Conservation (phyloP, 805 yeast species). For the Saccharomyces jurei region DNA sequence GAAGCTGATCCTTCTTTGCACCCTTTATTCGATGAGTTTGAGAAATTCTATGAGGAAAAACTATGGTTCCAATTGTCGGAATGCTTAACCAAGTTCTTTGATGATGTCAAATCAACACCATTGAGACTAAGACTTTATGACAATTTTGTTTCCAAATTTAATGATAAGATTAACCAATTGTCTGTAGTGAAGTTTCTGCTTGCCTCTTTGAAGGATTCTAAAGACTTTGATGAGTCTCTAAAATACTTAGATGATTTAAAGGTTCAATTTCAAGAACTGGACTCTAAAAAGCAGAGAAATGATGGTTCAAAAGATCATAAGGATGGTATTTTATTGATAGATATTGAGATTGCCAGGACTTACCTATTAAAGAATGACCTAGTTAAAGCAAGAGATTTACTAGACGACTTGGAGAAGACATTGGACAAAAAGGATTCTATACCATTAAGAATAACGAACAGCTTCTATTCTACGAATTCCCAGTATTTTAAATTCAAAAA, state of each 20-base stretch:
- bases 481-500: conserved; percentile 64
- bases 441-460: conserved; percentile 65
- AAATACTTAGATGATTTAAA: conserved; percentile 39
- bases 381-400: conserved; percentile 55
- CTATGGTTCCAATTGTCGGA: conserved; percentile 92
- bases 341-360: conserved; percentile 69
- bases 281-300: conserved; percentile 29
- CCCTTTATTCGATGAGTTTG: conserved; percentile 45
- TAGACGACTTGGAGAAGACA: conserved; percentile 51
- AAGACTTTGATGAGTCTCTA: conserved; percentile 41
- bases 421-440: conserved; percentile 51
- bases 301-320: conserved; percentile 33
- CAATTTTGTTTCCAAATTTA: conserved; percentile 59
- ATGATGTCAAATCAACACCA: conserved; percentile 41
- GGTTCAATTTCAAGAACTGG: conserved; percentile 38
- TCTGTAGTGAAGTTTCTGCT: conserved; percentile 71
- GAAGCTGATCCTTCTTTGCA: conserved; percentile 60
- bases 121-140: conserved; percentile 62
- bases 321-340: conserved; percentile 52
- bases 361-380: conserved; percentile 48
- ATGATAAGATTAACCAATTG: conserved; percentile 67
- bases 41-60: conserved; percentile 79
- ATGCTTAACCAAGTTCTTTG: conserved; percentile 53
- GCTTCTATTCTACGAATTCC: conserved; percentile 73
- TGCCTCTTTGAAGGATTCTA: conserved; percentile 38